Evolutionary conservation across 176 grass and related monocot genomes (phyloP), one percentile per base, ranked within the genome.

Genomic region (Paspalum notatum): DNA sequence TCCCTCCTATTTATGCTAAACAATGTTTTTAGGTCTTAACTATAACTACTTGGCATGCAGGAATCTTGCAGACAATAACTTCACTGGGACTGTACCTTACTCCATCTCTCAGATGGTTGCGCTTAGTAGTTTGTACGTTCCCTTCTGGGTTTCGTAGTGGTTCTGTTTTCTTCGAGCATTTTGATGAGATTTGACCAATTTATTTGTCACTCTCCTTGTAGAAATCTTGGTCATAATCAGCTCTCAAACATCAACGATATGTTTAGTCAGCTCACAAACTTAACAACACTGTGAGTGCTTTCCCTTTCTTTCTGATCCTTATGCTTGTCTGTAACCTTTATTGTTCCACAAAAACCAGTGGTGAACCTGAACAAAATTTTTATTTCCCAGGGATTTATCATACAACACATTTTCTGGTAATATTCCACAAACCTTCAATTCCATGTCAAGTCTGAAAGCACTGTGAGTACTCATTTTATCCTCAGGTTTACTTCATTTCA

Each of bases 181-280:
- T 41, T 79, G 24, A 80, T 79, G 62, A 21, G 52, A 52, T 86
- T 10, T 88, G 39, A 77, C 38, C 22, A 75, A 66, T 67, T 73
- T 84, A 24, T 57, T 24, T 55, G 9, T 18, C 16, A 0, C 54
- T 62, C 22, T 48, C 50, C 66, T 55, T 51, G 66, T 66, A 98
- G 96, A 86, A 91, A 91, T 87, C 78, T 98, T 72, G 88, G 78
- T 71, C 90, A 93, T 67, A 98, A 98, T 86, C 81, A 91, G 68
- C 77, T 98, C 27, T 81, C 90, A 53, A 86, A 84, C 44, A 86
- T 89, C 26, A 81, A 53, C 57, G 96, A 95, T 66, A 89, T 91
- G 76, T 98, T 98, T 67, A 67, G 15, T 62, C 53, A 68, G 38
- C 82, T 95, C 24, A 87, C 84, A 66, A 93, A 90, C 83, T 80